Percentiles rank a stretch among this genome's conserved stretches.
Conservation (phyloP, 2,329 filamentous ascomycete genomes). For the Chaetothyriales sp. region DNA sequence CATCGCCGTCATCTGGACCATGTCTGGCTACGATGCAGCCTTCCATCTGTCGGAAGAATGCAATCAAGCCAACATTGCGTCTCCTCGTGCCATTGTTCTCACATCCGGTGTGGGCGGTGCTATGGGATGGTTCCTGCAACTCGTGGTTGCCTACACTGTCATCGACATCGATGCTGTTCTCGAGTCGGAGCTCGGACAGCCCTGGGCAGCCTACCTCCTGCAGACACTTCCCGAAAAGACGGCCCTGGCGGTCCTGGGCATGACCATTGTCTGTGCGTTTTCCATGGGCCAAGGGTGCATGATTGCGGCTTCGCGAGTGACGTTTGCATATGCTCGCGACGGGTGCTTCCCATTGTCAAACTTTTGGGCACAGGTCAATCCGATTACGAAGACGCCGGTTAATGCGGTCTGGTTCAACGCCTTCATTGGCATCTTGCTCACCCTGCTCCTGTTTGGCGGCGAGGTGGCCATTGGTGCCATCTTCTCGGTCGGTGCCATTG, state of each 20-base stretch:
- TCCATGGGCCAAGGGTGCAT: constrained; percentile 61
- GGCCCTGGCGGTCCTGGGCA: constrained; percentile 45
- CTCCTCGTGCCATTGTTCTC: constrained; percentile 56
- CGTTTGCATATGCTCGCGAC: constrained; percentile 58
- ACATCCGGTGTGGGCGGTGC: constrained; percentile 51
- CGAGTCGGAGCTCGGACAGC: constrained; percentile 49
- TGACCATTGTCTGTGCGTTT: constrained; percentile 56
- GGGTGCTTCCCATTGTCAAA: constrained; percentile 50
- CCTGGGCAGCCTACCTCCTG: constrained; percentile 54
- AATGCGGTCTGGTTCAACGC: constrained; percentile 57
- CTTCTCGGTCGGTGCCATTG: constrained; percentile 56
- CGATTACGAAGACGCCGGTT: constrained; percentile 47
- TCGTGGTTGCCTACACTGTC: constrained; percentile 59
- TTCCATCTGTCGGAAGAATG: constrained; percentile 66
- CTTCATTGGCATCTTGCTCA: constrained; percentile 42
- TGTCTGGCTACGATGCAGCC: constrained; percentile 50
- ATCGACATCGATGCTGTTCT: constrained; percentile 46
- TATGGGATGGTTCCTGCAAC: constrained; percentile 58
- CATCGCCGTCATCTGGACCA: constrained; percentile 54
- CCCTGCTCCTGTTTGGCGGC: constrained; percentile 52
- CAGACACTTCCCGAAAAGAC: constrained; percentile 47
- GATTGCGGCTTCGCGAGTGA: constrained; percentile 50
- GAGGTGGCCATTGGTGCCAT: constrained; percentile 49
- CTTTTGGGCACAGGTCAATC: constrained; percentile 46
- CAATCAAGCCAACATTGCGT: constrained; percentile 54